A percentile compares a stretch with the other conserved stretches of the same genome.
Conservation (phyloP, 495 filamentous ascomycete genomes). For the Lepraria neglecta region DNA sequence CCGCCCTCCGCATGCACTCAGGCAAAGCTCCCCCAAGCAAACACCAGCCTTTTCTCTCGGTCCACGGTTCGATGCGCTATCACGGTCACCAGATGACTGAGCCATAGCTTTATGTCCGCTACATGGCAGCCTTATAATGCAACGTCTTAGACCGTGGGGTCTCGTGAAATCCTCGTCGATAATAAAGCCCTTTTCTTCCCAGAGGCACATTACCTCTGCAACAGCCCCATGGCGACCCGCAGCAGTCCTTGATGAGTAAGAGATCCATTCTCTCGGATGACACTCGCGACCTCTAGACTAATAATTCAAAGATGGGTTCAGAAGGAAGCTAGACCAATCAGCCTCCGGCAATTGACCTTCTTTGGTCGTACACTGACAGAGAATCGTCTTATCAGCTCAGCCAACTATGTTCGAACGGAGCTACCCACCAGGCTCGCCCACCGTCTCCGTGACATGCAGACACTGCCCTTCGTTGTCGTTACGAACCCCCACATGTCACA, state of each 20-base stretch:
- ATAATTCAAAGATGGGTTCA: constrained; percentile 66
- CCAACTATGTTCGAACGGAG: constrained; percentile 95
- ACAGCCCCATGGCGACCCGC: constrained; percentile 72
- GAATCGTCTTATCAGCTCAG: constrained; percentile 78
- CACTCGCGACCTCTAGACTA: constrained; percentile 3
- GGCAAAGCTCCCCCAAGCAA: not conserved
- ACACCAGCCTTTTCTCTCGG: not conserved
- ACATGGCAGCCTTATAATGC: constrained; percentile 27
- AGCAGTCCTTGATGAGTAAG: constrained; percentile 82
- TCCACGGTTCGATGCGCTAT: not conserved
- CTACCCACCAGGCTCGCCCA: constrained; percentile 89
- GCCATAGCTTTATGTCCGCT: constrained; percentile 7
- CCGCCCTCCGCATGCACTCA: constrained; percentile 4
- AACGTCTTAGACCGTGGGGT: constrained; percentile 18
- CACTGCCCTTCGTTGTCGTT: constrained; percentile 88
- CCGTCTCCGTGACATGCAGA: constrained; percentile 94
- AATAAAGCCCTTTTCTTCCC: not conserved
- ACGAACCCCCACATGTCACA: constrained; percentile 90
- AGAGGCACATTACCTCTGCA: constrained; percentile 11
- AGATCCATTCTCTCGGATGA: not conserved
- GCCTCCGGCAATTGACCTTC: constrained; percentile 86
- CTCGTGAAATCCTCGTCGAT: constrained; percentile 9
- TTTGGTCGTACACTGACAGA: constrained; percentile 91
- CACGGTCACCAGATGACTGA: not conserved
- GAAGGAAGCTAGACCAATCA: constrained; percentile 77